Evolutionary conservation across 164 flowering plant genomes (phyloP), one percentile per base, ranked within the genome.

Genomic region (Aristolochia contorta): DNA sequence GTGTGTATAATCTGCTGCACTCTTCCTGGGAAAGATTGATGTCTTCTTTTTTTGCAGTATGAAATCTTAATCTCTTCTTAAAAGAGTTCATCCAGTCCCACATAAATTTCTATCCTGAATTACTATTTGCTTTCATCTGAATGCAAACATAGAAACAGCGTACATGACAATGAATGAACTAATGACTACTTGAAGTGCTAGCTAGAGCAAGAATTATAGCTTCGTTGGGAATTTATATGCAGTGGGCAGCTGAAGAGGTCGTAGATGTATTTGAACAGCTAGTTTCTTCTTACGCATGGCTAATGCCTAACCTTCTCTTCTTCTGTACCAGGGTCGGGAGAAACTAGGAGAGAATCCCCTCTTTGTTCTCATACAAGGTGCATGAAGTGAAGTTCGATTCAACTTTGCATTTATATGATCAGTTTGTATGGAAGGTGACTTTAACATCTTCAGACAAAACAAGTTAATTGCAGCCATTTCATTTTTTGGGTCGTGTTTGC

Each of bases 1-100:
- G 98, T 91, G 65, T 49, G 72, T 61, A 32, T 51, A 19, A 6
- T 33, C 48, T 15, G 19, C 12, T 25, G 27, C 30, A 27, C 30
- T 27, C 3, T 27, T 5, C 30, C 5, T n/a, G n/a, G 30, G 5
- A 5, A 27, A 27, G 30, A 27, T 27, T 27, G 30, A 27, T 2
- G 30, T 27, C 30, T 21, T n/a, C 9, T 10, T 16, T 32, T 19
- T 32, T 22, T 47, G 51, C 24, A 47, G 16, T 27, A 45, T 59
- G 37, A 24, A 23, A 18, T 47, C 12, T 24, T 59, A 14, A 23
- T 22, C 15, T 9, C 6, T 19, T 16, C 4, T 1, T 21, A n/a
- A 41, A 16, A n/a, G 1, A 6, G 27, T 7, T 58, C 32, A 3
- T 13, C 12, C 14, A 16, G 8, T 56, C 19, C 19, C 25, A 33